Base-by-base conservation (phyloP, 2,329 filamentous ascomycete genomes). In the Aspergillus intermedius region DNA sequence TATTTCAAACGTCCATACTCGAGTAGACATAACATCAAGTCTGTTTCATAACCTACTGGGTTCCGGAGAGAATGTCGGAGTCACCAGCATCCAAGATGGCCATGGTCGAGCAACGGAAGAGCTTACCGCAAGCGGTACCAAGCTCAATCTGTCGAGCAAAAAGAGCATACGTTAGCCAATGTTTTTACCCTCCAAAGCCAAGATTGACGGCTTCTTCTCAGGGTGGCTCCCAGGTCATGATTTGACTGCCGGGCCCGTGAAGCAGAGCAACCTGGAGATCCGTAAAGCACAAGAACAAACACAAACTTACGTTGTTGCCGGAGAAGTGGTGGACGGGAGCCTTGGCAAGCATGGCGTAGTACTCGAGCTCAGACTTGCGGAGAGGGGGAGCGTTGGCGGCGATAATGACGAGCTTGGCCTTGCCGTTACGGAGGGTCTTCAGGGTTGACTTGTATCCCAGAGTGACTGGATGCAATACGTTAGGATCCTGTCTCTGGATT, bases 201-300 rank as follows among this genome's bases (percentile, higher is more conserved):
- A 54, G 45, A 64, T 46, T 65, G 57, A 69, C 79, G 84, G 87
- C 89, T 90, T 91, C 84, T 91, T 95, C 89, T 84, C 87, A 88
- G 88, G 89, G 88, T 76, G 78, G 76, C 70, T 64, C 70, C 75
- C 74, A 42, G 32, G 37, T 43, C 89, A 91, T 86, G 86, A 97
- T 91, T 84, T 97, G 97, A 85, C 93, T 95, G 69, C 93, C 93
- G 64, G 82, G 82, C 80, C 96, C 97, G 82, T 97, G 93, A 82
- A 97, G 91, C 68, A 97, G 91, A 60, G 87, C 84, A 66, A 86
- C 88, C 85, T 97, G n/a, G 5, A 17, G n/a, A 37, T 37, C 34
- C 34, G n/a, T 37, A 17, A 37, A 19, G 34, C 17, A 37, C n/a
- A 9, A n/a, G 34, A 35, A 35, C 8, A 35, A 35, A 9, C 5